These are phyloP conservation scores for Curvularia verruculosa DNA, from an alignment of 2,329 filamentous ascomycete genomes.

Conservation along the genomic window DNA sequence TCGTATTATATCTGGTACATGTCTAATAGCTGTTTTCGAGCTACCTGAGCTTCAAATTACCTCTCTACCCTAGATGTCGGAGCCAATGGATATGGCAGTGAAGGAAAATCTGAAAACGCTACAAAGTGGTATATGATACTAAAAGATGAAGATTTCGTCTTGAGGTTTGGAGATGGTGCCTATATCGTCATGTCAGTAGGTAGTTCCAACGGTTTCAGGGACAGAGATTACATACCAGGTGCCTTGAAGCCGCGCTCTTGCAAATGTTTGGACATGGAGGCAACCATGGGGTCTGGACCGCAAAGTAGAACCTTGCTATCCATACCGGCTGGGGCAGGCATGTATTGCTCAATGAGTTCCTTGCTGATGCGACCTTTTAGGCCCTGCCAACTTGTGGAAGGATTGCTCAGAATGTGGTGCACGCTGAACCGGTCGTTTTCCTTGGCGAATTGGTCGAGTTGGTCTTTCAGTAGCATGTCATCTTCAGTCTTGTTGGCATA, in stretches of 20 bases:
- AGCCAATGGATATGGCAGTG: neutral
- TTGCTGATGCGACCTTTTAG: slow-evolving; percentile 12
- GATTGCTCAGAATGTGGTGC: slow-evolving; percentile 59
- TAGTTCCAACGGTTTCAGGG: neutral
- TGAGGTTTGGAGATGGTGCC: slow-evolving; percentile 19
- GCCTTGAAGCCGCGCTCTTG: slow-evolving; percentile 21
- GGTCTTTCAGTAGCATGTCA: slow-evolving; percentile 64
- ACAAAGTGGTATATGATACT: neutral
- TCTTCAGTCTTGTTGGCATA: slow-evolving; percentile 65
- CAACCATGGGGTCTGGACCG: slow-evolving; percentile 54
- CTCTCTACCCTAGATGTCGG: neutral
- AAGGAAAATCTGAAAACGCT: neutral
- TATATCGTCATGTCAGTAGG: neutral
- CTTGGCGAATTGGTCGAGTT: slow-evolving; percentile 62
- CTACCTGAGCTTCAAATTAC: neutral
- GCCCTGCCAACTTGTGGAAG: slow-evolving; percentile 17
- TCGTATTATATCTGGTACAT: neutral
- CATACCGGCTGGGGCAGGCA: slow-evolving; percentile 54
- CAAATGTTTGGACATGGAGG: slow-evolving; percentile 13
- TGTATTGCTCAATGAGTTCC: slow-evolving; percentile 14
- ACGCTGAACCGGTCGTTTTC: slow-evolving; percentile 60
- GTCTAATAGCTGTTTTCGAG: neutral
- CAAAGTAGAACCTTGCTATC: slow-evolving; percentile 95
- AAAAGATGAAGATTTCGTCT: slow-evolving; percentile 20
- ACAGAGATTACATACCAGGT: slow-evolving; percentile 18